Conservation (phyloP, 1,284 basidiomycete genomes). For the Trichosporon coremiiforme region DNA sequence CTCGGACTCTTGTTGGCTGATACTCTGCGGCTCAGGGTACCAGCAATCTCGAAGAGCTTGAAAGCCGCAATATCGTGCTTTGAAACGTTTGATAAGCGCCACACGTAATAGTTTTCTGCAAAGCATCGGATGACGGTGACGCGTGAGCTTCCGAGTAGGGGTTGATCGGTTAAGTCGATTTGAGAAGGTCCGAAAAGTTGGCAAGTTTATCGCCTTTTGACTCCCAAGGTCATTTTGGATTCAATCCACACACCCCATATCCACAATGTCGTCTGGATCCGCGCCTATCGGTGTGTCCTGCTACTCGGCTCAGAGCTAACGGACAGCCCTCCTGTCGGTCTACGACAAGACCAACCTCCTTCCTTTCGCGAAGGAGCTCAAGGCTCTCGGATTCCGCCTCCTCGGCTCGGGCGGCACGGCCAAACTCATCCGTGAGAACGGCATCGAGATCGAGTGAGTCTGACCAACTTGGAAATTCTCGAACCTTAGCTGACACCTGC, state of each 20-base stretch:
- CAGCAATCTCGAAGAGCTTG: slow-evolving; percentile 3
- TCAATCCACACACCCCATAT: background rate
- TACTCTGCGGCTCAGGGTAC: background rate
- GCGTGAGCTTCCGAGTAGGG: slow-evolving; percentile 15
- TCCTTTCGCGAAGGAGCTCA: slow-evolving; percentile 82
- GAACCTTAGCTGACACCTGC: background rate
- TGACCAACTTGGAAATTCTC: no score
- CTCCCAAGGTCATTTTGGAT: slow-evolving; percentile 9
- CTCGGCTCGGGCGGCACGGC: slow-evolving; percentile 97
- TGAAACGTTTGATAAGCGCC: background rate
- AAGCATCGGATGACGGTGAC: slow-evolving; percentile 5
- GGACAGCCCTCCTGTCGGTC: slow-evolving; percentile 81
- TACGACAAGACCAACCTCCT: slow-evolving; percentile 94
- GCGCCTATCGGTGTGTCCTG: slow-evolving; percentile 19
- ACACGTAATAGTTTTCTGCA: background rate
- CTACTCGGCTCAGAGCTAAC: background rate
- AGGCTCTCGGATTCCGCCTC: slow-evolving; percentile 78
- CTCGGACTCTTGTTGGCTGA: background rate
- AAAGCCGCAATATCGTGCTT: slow-evolving; percentile 8
- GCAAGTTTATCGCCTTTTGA: background rate
- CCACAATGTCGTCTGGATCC: slow-evolving; percentile 18
- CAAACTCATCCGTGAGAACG: slow-evolving; percentile 93
- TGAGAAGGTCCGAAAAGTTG: slow-evolving; percentile 16
- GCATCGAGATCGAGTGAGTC: slow-evolving; percentile 83
- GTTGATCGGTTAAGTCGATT: slow-evolving; percentile 17